These are phyloP conservation scores for Hypoxylon subgilvum DNA, from an alignment of 495 filamentous ascomycete species.

Conservation along the genomic window DNA sequence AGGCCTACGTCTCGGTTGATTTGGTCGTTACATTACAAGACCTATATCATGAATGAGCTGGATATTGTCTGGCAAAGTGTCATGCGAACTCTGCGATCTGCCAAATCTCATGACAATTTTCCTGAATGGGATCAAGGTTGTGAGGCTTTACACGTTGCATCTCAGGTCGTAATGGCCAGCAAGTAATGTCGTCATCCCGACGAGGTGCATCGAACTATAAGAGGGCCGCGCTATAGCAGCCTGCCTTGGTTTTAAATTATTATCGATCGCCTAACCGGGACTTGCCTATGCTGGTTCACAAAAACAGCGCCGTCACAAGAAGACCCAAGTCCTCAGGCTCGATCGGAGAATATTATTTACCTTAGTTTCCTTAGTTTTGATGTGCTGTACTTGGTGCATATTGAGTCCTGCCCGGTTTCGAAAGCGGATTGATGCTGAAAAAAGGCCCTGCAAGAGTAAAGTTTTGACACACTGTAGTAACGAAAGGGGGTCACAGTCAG, in stretches of 20 bases:
- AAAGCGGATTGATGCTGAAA: too few species aligned
- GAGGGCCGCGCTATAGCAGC: slow-evolving; percentile 13
- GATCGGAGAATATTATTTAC: slow-evolving; percentile 26
- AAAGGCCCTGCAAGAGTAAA: slow-evolving; percentile 7
- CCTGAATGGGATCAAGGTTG: slow-evolving; percentile 12
- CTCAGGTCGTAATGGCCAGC: neutral
- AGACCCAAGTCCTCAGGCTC: slow-evolving; percentile 35
- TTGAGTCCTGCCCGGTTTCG: too few species aligned
- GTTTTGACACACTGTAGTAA: slow-evolving; percentile 9
- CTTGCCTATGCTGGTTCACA: slow-evolving; percentile 10
- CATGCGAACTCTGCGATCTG: slow-evolving; percentile 3
- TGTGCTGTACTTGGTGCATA: too few species aligned
- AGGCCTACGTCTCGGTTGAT: too few species aligned
- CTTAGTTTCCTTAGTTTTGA: neutral
- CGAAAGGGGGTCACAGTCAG: neutral
- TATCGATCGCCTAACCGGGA: slow-evolving; percentile 1
- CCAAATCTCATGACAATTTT: neutral
- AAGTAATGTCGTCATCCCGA: slow-evolving; percentile 30
- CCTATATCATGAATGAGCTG: too few species aligned
- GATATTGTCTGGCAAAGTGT: neutral
- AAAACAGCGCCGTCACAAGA: slow-evolving; percentile 10
- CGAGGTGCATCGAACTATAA: slow-evolving; percentile 21
- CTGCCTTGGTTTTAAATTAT: slow-evolving; percentile 27
- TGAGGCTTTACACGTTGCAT: slow-evolving; percentile 16
- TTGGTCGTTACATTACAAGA: too few species aligned